A percentile compares a stretch with the other conserved stretches of the same genome.
Evolutionary conservation across 352 stramenopile species (phyloP).

Genomic region (Globisporangium emineosum): DNA sequence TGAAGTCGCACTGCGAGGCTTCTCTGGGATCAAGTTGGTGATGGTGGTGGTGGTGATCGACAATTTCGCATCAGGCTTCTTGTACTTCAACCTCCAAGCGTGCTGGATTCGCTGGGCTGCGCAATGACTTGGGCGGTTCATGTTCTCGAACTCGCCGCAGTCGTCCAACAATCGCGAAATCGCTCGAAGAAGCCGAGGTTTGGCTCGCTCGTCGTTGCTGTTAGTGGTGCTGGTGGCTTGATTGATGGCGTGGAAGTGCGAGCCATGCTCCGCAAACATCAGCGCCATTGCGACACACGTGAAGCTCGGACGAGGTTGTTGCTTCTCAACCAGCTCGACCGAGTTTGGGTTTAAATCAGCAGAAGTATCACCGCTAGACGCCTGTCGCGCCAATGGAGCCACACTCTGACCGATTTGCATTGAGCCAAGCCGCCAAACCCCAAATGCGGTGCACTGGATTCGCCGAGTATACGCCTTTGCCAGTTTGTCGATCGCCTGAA

Average conservation of each 20-base stretch:
- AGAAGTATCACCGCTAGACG: constrained; percentile 1
- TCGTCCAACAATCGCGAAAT: constrained; percentile 8
- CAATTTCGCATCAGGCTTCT: background rate
- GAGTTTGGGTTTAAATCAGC: background rate
- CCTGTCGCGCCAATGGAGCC: background rate
- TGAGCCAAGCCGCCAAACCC: constrained; percentile 5
- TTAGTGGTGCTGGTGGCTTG: background rate
- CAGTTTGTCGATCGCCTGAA: constrained; percentile 7
- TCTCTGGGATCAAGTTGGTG: background rate
- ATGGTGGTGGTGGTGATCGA: background rate
- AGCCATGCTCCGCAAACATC: constrained; percentile 22
- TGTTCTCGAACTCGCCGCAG: background rate
- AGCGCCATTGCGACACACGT: constrained; percentile 40
- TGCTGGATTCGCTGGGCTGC: constrained; percentile 31
- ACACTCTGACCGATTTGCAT: background rate
- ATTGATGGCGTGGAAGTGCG: constrained; percentile 17
- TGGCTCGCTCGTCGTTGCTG: background rate
- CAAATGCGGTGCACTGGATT: constrained; percentile 11
- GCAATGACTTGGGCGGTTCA: background rate
- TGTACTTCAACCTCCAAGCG: constrained; percentile 22
- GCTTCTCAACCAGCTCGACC: background rate
- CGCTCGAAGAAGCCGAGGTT: background rate
- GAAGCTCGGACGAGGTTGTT: constrained; percentile 25
- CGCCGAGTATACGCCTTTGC: background rate
- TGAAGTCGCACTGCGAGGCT: background rate